phyloP scores from a whole-genome alignment of 139 green algal species.

The Chlorella sp. region DNA sequence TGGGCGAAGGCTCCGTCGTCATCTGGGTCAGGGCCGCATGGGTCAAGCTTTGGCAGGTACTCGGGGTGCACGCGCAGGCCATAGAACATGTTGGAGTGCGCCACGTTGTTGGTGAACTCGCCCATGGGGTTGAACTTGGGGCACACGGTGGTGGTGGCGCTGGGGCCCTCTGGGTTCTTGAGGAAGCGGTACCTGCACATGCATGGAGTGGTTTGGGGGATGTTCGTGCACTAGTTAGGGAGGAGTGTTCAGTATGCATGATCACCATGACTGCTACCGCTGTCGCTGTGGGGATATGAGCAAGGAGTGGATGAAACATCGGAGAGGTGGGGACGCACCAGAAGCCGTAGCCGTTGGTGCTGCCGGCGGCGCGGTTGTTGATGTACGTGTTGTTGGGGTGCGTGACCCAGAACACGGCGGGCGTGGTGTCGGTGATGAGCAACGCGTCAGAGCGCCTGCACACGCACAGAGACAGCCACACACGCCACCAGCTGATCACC shows the following conservation, averaged over 20 bases:
- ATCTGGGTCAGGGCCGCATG: background rate
- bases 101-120: conserved; percentile 50
- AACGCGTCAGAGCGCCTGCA: conserved; percentile 29
- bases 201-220: too few species aligned
- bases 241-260: too few species aligned
- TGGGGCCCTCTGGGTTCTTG: background rate
- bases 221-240: too few species aligned
- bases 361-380: conserved; percentile 29
- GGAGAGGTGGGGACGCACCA: too few species aligned
- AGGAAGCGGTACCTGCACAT: conserved; percentile 2
- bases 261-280: too few species aligned
- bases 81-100: conserved; percentile 63
- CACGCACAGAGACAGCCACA: background rate
- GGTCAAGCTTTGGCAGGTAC: conserved; percentile 8
- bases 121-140: conserved; percentile 44
- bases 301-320: too few species aligned
- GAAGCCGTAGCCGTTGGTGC: conserved; percentile 8
- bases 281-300: too few species aligned
- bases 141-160: conserved; percentile 22
- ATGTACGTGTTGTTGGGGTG: conserved; percentile 66
- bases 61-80: conserved; percentile 14
- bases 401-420: conserved; percentile 68
- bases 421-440: conserved; percentile 65
- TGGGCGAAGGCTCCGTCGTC: background rate
- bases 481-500: too few species aligned